Evolutionary conservation across 129 eudicot genomes (phyloP).

Genomic region (Logfia minima): DNA sequence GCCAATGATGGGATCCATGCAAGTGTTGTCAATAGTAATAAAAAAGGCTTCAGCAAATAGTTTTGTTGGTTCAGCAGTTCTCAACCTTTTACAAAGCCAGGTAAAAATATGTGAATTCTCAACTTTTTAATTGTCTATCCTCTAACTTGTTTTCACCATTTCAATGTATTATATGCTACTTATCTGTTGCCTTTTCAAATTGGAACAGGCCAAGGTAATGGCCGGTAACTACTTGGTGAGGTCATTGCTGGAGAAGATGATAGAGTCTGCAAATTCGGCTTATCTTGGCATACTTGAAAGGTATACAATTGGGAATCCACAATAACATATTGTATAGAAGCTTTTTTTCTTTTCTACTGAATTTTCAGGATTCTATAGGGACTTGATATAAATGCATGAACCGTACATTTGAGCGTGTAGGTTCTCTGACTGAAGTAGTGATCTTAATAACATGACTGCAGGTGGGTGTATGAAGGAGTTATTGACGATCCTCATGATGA

Average conservation of each 20-base stretch:
- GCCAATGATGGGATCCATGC: constrained; percentile 98
- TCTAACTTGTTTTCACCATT: background rate
- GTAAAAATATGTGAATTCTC: constrained; percentile 31
- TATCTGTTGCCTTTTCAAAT: background rate
- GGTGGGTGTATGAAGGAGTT: constrained; percentile 99
- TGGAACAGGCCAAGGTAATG: constrained; percentile 83
- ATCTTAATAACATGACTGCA: constrained; percentile 24
- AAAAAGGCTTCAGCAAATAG: constrained; percentile 66
- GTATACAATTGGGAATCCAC: constrained; percentile 29
- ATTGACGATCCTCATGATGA: constrained; percentile 96
- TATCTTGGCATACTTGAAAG: constrained; percentile 96
- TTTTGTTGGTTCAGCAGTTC: constrained; percentile 80
- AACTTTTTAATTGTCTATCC: background rate
- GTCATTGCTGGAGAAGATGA: constrained; percentile 93
- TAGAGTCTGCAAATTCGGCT: constrained; percentile 87
- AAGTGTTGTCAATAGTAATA: constrained; percentile 69
- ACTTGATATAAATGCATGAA: background rate
- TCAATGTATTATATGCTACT: constrained; percentile 6
- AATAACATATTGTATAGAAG: background rate
- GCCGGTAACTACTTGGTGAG: constrained; percentile 94
- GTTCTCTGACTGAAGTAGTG: constrained; percentile 17
- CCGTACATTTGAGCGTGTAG: background rate
- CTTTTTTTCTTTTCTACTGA: background rate
- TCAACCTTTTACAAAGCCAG: constrained; percentile 95
- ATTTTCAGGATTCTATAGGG: background rate